Evolutionary conservation across 1,139 yeast genomes (phyloP), one percentile per base, ranked within the genome.

Genomic region (Candida frijolesensis): DNA sequence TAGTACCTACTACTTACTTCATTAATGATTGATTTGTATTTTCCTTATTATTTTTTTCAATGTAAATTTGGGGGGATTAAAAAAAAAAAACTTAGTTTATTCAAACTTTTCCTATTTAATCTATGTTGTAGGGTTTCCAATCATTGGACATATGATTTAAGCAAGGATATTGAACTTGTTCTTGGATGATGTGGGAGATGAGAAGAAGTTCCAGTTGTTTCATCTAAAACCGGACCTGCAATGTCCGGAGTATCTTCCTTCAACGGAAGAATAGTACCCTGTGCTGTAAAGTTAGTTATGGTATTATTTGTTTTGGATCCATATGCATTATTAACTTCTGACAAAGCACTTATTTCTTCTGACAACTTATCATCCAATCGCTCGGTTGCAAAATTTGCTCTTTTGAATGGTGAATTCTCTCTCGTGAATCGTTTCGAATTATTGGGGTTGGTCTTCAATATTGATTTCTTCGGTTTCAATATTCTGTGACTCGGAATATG

Each of bases 401-500:
- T 44, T 44, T 42, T 42, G 37, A 45, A 51, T 2, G 54, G 54
- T 4, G 54, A 51, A 25, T 51, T 51, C 34, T 51, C 54, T 33
- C 46, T 43, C 27, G 44, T n/a, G 42, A 49, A 49, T 16, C 15
- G 27, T 30, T 39, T 32, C n/a, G 35, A 35, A 22, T 25, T 40
- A 27, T 25, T 44, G n/a, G 27, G 40, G 25, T 45, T 48, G 3
- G 59, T 57, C 59, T 76, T 76, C 52, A 76, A 61, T 18, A 76
- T 76, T 8, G 78, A 71, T 39, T 68, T 62, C 57, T 74, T 73
- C 0, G 81, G 81, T 55, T 74, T 70, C 38, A 76, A 60, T 1
- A 64, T 67, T 46, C 71, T 72, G 57, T 76, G 81, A 14, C 76
- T 72, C 2, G 81, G 81, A 49, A 68, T 66, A 52, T 73, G 78